phyloP scores from a whole-genome alignment of 768 basidiomycete genomes.

The Kockovaella imperatae region DNA sequence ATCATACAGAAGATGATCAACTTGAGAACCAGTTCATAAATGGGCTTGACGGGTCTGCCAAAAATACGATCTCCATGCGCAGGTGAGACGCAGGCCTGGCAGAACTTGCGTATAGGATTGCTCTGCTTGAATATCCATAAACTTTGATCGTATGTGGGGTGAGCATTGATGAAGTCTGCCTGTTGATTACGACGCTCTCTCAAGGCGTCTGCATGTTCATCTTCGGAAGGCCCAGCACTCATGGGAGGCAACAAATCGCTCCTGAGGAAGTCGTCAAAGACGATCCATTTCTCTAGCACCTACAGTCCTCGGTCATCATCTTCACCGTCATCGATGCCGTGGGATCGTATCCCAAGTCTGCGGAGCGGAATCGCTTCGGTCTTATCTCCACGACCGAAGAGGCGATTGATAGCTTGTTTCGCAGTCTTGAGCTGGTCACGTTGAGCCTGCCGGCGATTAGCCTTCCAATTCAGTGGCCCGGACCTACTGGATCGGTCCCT shows the following conservation, averaged over 20 bases:
- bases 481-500: not conserved
- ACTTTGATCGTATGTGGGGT: conserved; percentile 81
- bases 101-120: conserved; percentile 61
- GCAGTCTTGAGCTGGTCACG: not conserved
- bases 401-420: conserved; percentile 23
- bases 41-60: conserved; percentile 60
- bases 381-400: conserved; percentile 22
- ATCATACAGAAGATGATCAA: conserved; percentile 65
- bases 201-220: conserved; percentile 51
- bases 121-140: conserved; percentile 84
- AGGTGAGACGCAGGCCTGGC: conserved; percentile 75
- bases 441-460: not conserved
- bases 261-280: conserved; percentile 6
- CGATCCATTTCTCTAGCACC: too few relatives aligned
- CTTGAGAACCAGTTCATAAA: conserved; percentile 66
- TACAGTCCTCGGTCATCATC: conserved; percentile 36
- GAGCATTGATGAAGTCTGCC: conserved; percentile 77
- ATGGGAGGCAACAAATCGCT: conserved; percentile 30
- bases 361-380: conserved; percentile 10
- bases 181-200: conserved; percentile 67
- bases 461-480: not conserved
- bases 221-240: conserved; percentile 15
- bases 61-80: conserved; percentile 79
- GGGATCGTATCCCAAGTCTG: conserved; percentile 4
- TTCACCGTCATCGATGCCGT: conserved; percentile 9